Evolutionary conservation across 2,329 filamentous ascomycete species (phyloP).

Genomic region (Colletotrichum cereale): DNA sequence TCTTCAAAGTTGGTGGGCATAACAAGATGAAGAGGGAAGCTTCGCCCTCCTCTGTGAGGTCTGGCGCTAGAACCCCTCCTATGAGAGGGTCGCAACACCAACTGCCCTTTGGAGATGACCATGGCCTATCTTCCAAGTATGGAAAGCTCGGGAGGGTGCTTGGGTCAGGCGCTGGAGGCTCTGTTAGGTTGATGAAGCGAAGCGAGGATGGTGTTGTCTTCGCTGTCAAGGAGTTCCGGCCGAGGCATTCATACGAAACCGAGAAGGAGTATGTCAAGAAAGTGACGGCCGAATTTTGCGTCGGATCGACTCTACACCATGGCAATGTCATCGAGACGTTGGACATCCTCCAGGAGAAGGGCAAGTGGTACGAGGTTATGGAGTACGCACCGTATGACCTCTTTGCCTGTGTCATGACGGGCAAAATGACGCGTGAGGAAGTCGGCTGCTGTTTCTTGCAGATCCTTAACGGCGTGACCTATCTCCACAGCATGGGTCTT

Average conservation of each 20-base stretch:
- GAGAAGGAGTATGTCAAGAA: conserved; percentile 98
- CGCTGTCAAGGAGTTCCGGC: conserved; percentile 96
- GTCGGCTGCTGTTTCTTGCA: conserved; percentile 92
- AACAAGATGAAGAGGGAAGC: conserved; percentile 77
- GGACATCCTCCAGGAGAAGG: conserved; percentile 94
- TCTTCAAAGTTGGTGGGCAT: conserved; percentile 84
- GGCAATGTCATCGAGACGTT: conserved; percentile 98
- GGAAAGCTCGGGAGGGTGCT: conserved; percentile 95
- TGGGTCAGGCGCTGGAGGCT: conserved; percentile 93
- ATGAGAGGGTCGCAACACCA: conserved; percentile 66
- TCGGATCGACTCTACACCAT: conserved; percentile 95
- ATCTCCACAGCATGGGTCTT: conserved; percentile 93
- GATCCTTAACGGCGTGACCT: conserved; percentile 93
- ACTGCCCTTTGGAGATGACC: conserved; percentile 93
- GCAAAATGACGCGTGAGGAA: conserved; percentile 94
- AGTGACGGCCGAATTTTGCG: conserved; percentile 97
- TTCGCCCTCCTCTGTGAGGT: conserved; percentile 70
- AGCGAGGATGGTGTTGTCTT: conserved; percentile 94
- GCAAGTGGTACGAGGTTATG: conserved; percentile 98
- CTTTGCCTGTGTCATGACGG: conserved; percentile 99
- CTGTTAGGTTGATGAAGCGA: conserved; percentile 92
- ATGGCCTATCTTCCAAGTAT: conserved; percentile 90
- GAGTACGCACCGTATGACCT: conserved; percentile 97
- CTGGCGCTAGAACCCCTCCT: conserved; percentile 62
- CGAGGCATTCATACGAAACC: conserved; percentile 91